Base-by-base conservation (phyloP, 2,329 filamentous ascomycete genomes). In the Pseudogymnoascus sp. region DNA sequence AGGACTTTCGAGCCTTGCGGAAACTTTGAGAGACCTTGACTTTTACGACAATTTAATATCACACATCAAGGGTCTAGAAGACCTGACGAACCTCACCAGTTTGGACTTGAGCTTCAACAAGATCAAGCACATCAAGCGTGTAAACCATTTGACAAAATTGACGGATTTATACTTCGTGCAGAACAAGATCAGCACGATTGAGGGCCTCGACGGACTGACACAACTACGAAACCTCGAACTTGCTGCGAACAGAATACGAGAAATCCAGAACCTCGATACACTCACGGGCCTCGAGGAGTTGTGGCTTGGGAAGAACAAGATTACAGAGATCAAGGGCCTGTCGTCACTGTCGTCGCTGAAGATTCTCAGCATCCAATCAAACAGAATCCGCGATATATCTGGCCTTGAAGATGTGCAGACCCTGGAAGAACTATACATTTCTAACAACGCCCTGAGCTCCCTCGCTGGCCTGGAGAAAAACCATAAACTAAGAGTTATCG, bases 71-170 rank as follows among this genome's bases (percentile, higher is more conserved):
- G 90, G 90, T 30, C 81, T 99, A 50, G 91, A 97, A 60, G 79
- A 84, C 50, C 83, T 97, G 62, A 84, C 81, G 11, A 81, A 89
- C 64, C 82, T 99, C 60, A 90, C 83, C 5, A 88, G 79, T 61
- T 83, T 99, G 60, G 94, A 99, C 72, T 80, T 99, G 59, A 95
- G 90, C 74, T 99, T 97, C 83, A 99, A 99, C 80, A 97, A 97
- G 79, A 93, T 99, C 78, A 97, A 96, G 74, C 92, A 97, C 75
- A 96, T 99, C 78, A 96, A 96, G 75, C 86, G 93, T 69, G 78
- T 97, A 66, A 82, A 82, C 62, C 88, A 93, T 69, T 77, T 99
- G 62, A 87, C 78, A 20, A 82, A 91, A 60, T 81, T 97, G 62
- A 88, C 82, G 64, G 91, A 97, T 67, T 73, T 99, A 2, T 99